Percentiles rank a stretch among this genome's conserved stretches.
Evolutionary conservation across 305 asterid species (phyloP).

Genomic region (Euphrasia arctica): DNA sequence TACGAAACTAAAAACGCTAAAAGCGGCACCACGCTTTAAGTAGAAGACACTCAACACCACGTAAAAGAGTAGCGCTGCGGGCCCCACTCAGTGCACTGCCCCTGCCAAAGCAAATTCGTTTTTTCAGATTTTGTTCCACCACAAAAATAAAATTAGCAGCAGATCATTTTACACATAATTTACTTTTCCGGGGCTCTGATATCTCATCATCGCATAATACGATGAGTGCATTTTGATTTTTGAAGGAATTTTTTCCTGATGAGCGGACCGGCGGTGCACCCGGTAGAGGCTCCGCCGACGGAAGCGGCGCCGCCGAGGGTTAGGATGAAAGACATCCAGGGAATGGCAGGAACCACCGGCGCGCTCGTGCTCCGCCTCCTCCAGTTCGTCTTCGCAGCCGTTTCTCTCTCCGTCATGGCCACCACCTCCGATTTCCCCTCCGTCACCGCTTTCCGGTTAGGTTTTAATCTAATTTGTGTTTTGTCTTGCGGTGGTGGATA

Average conservation of each 20-base stretch:
- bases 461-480: slow-evolving; percentile 10
- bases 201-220: not conserved
- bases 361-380: slow-evolving; percentile 69
- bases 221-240: slow-evolving; percentile 27
- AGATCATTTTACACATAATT: not conserved
- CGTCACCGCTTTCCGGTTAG: slow-evolving; percentile 83
- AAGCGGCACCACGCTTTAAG: slow-evolving; percentile 7
- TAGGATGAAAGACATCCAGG: slow-evolving; percentile 80
- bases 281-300: slow-evolving; percentile 53
- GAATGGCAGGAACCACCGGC: slow-evolving; percentile 81
- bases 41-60: slow-evolving; percentile 9
- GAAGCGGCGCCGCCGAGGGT: slow-evolving; percentile 50
- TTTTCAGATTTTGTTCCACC: not conserved
- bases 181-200: not conserved
- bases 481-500: slow-evolving; percentile 20
- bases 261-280: slow-evolving; percentile 91
- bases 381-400: slow-evolving; percentile 73
- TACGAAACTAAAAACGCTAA: slow-evolving; percentile 13
- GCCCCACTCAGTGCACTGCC: not conserved
- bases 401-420: slow-evolving; percentile 75
- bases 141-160: not conserved
- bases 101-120: slow-evolving; percentile 6
- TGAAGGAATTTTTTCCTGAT: slow-evolving; percentile 26
- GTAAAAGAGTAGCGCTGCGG: not conserved
- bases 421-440: slow-evolving; percentile 89